These are phyloP conservation scores for Curvularia eragrostidis DNA, from an alignment of 2,329 filamentous ascomycete species.

Conservation along the genomic window DNA sequence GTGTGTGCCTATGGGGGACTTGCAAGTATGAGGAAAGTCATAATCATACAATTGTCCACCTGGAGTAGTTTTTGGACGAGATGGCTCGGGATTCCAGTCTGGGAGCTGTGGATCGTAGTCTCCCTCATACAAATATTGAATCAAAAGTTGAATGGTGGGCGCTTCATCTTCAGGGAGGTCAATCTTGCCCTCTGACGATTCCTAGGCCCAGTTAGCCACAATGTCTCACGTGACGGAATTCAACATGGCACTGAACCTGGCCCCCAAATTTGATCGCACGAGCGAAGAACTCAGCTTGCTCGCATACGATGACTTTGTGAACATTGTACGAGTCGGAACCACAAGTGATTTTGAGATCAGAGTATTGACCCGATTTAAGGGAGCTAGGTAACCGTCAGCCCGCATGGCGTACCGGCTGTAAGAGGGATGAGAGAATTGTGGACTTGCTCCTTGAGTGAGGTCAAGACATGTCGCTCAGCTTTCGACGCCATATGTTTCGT, in stretches of 20 bases:
- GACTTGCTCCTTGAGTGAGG: neutral
- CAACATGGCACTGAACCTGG: neutral
- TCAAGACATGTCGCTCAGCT: neutral
- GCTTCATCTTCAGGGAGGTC: slow-evolving; percentile 1
- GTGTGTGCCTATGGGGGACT: too few relatives aligned
- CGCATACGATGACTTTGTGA: neutral
- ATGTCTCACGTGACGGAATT: neutral
- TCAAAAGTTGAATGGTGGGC: neutral
- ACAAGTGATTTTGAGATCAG: neutral
- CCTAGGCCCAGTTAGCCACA: neutral
- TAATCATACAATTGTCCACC: neutral
- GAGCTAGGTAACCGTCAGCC: neutral
- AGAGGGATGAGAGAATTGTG: neutral
- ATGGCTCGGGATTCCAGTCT: neutral
- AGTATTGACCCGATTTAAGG: neutral
- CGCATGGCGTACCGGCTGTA: neutral
- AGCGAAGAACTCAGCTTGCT: neutral
- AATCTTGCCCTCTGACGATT: neutral
- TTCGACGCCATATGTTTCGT: neutral
- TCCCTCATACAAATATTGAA: neutral
- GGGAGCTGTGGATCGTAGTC: neutral
- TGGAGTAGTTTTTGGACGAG: neutral
- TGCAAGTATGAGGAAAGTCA: neutral
- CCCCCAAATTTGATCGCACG: neutral
- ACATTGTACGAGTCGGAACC: neutral